A percentile compares a stretch with the other conserved stretches of the same genome.
phyloP scores from a whole-genome alignment of 495 filamentous ascomycete species.

The Thozetella sp. region DNA sequence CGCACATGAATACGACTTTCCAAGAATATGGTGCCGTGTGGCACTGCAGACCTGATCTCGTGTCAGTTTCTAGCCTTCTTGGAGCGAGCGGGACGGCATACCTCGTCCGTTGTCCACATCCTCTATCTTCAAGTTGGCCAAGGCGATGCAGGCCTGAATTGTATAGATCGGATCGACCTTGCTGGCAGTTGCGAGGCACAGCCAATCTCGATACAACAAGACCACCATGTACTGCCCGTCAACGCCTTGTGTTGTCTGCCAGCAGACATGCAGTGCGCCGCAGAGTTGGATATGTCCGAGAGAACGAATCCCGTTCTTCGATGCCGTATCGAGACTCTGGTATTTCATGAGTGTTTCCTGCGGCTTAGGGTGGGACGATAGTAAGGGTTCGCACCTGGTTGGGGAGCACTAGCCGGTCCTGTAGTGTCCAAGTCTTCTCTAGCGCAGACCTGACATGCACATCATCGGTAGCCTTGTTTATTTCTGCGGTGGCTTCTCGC shows the following conservation, averaged over 20 bases:
- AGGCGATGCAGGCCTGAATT: slow-evolving; percentile 73
- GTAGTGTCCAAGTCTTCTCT: slow-evolving; percentile 76
- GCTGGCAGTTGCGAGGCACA: slow-evolving; percentile 73
- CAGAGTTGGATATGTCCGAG: slow-evolving; percentile 85
- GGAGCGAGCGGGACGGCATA: slow-evolving; percentile 32
- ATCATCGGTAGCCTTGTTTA: slow-evolving; percentile 78
- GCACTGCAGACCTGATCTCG: slow-evolving; percentile 72
- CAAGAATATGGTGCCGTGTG: slow-evolving; percentile 85
- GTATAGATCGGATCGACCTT: slow-evolving; percentile 64
- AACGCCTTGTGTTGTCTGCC: slow-evolving; percentile 66
- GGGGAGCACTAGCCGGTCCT: slow-evolving; percentile 74
- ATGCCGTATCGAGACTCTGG: slow-evolving; percentile 42
- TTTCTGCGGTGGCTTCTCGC: slow-evolving; percentile 68
- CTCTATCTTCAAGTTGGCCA: slow-evolving; percentile 73
- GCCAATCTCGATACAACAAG: slow-evolving; percentile 79
- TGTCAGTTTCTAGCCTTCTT: slow-evolving; percentile 9
- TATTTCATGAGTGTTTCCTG: slow-evolving; percentile 14
- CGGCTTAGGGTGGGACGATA: neutral
- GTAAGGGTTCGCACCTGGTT: slow-evolving; percentile 56
- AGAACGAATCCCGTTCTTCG: slow-evolving; percentile 63
- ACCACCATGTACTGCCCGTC: slow-evolving; percentile 84
- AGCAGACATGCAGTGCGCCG: slow-evolving; percentile 84
- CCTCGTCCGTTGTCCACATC: slow-evolving; percentile 81
- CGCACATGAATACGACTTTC: slow-evolving; percentile 87
- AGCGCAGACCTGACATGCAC: slow-evolving; percentile 55